A percentile compares a stretch with the other conserved stretches of the same genome.
These are phyloP conservation scores for Nannizziopsis arthrosporioides DNA, from an alignment of 2,329 filamentous ascomycete species.

Conservation along the genomic window DNA sequence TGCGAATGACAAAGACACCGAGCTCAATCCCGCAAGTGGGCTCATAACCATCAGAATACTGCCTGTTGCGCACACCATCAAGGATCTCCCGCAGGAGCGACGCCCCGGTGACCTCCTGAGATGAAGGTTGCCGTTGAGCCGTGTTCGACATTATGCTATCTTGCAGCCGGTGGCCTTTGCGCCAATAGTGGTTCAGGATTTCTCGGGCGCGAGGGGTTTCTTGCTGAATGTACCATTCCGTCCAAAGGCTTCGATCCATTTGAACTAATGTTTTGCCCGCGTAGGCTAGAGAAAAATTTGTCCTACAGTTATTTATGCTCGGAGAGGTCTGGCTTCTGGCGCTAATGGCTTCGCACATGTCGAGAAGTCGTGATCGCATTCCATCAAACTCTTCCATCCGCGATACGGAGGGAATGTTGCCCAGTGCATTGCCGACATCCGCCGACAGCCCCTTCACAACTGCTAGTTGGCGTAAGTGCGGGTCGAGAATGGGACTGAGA, in stretches of 20 bases:
- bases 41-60: slow-evolving; percentile 35
- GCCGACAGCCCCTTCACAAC: slow-evolving; percentile 49
- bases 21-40: slow-evolving; percentile 37
- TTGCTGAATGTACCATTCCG: slow-evolving; percentile 54
- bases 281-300: slow-evolving; percentile 38
- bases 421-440: slow-evolving; percentile 44
- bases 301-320: slow-evolving; percentile 21
- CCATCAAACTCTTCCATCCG: slow-evolving; percentile 45
- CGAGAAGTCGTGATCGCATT: slow-evolving; percentile 34
- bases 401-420: slow-evolving; percentile 43
- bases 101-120: slow-evolving; percentile 38
- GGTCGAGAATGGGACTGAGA: slow-evolving; percentile 50
- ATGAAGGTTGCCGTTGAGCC: slow-evolving; percentile 22
- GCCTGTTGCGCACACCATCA: slow-evolving; percentile 44
- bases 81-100: slow-evolving; percentile 49
- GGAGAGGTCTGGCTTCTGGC: slow-evolving; percentile 17
- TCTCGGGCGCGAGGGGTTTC: slow-evolving; percentile 49
- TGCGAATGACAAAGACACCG: slow-evolving; percentile 40
- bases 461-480: slow-evolving; percentile 47
- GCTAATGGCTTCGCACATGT: slow-evolving; percentile 30
- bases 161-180: slow-evolving; percentile 28
- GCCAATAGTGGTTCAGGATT: slow-evolving; percentile 34
- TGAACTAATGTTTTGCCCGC: slow-evolving; percentile 41
- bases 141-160: slow-evolving; percentile 20
- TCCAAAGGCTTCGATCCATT: slow-evolving; percentile 46